phyloP scores from a whole-genome alignment of 1,284 basidiomycete species.

The Trametes sp. region DNA sequence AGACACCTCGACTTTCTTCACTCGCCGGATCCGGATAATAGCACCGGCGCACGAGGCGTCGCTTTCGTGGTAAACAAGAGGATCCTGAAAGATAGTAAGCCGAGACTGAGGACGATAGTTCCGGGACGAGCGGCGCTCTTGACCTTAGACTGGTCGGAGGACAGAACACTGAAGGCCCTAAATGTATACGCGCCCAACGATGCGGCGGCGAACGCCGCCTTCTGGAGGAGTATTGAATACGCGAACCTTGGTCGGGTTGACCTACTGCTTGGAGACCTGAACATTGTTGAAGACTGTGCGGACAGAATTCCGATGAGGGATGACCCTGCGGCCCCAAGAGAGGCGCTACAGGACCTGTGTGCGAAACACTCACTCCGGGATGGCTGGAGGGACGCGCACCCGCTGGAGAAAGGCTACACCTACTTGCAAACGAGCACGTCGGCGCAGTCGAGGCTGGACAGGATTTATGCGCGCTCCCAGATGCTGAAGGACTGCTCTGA shows the following conservation, averaged over 20 bases:
- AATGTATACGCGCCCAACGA: slow-evolving; percentile 1
- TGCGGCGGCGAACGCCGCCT: not conserved
- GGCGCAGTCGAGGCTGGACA: not conserved
- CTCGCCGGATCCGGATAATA: too few relatives aligned
- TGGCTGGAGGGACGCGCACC: not conserved
- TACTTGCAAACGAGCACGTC: not conserved
- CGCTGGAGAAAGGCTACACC: not conserved
- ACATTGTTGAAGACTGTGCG: not conserved
- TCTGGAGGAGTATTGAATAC: not conserved
- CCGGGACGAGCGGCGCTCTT: not conserved
- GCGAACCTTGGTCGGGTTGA: not conserved
- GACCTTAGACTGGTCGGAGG: not conserved
- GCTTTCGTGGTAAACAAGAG: too few relatives aligned
- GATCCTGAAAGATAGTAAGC: too few relatives aligned
- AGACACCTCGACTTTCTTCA: too few relatives aligned
- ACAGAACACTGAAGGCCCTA: not conserved
- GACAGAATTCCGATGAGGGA: not conserved
- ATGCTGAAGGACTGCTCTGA: not conserved
- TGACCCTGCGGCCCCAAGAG: not conserved
- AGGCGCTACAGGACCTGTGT: not conserved
- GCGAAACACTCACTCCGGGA: not conserved
- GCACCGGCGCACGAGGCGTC: too few relatives aligned
- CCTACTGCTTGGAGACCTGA: not conserved
- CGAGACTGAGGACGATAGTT: too few relatives aligned
- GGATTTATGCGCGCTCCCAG: not conserved